A percentile compares a stretch with the other conserved stretches of the same genome.
Conservation (phyloP, 2,329 filamentous ascomycete species). For the Aspergillus arachidicola region DNA sequence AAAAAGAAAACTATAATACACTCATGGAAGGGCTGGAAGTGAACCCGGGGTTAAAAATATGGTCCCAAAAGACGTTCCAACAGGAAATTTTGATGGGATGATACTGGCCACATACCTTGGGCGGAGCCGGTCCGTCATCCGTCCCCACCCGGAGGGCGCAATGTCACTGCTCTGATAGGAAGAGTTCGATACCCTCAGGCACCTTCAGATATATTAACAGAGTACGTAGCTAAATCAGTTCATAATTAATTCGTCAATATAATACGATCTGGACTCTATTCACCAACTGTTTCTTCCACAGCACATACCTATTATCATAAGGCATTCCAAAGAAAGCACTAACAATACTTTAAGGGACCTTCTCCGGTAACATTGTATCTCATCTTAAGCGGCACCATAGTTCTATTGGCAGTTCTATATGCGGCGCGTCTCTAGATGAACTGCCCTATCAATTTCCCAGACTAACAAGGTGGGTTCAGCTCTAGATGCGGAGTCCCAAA, state of each 20-base stretch:
- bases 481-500: too few species aligned
- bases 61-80: not conserved
- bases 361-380: not conserved
- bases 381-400: too few species aligned
- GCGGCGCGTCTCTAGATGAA: too few species aligned
- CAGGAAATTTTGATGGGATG: not conserved
- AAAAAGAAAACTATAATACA: not conserved
- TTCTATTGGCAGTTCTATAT: too few species aligned
- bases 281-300: not conserved
- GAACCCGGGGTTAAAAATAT: not conserved
- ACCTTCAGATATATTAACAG: too few species aligned
- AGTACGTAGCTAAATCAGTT: not conserved
- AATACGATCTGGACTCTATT: not conserved
- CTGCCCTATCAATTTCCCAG: too few species aligned
- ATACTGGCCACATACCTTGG: not conserved
- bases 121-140: not conserved
- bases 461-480: too few species aligned
- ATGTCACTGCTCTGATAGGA: too few species aligned
- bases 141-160: not conserved
- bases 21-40: not conserved
- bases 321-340: not conserved
- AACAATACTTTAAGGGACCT: not conserved
- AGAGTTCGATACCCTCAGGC: too few species aligned
- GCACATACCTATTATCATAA: not conserved
- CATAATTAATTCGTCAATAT: not conserved